Percentiles rank a stretch among this genome's conserved stretches.
Conservation (phyloP, 2,329 filamentous ascomycete species). For the Trichoderma sp. region DNA sequence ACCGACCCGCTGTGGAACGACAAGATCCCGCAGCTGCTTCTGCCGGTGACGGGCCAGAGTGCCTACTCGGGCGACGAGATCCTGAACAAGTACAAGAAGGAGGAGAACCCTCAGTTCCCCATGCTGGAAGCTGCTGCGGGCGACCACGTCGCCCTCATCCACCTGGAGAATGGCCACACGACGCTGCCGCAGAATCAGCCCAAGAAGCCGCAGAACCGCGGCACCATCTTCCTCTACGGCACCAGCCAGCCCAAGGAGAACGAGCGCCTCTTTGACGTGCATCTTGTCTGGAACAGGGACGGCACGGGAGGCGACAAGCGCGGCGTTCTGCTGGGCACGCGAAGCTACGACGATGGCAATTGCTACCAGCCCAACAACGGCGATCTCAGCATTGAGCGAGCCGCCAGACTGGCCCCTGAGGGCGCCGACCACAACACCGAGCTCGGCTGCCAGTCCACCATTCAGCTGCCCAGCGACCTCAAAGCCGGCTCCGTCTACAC, state of each 20-base stretch:
- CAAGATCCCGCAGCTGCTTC: slow-evolving; percentile 59
- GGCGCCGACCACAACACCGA: slow-evolving; percentile 58
- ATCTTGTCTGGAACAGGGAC: slow-evolving; percentile 74
- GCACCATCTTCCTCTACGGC: slow-evolving; percentile 75
- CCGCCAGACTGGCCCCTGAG: slow-evolving; percentile 54
- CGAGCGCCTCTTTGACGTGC: slow-evolving; percentile 62
- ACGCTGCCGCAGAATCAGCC: slow-evolving; percentile 58
- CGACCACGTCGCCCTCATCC: slow-evolving; percentile 66
- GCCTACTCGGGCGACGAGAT: slow-evolving; percentile 63
- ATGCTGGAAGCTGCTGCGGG: slow-evolving; percentile 62
- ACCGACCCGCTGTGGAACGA: slow-evolving; percentile 57
- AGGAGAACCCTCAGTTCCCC: slow-evolving; percentile 54
- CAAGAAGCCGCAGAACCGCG: slow-evolving; percentile 65
- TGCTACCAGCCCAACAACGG: slow-evolving; percentile 79
- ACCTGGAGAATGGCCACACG: slow-evolving; percentile 77
- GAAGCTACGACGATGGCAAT: slow-evolving; percentile 85
- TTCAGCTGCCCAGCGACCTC: slow-evolving; percentile 70
- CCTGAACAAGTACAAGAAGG: slow-evolving; percentile 41
- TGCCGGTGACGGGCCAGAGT: slow-evolving; percentile 64
- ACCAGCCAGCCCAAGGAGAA: slow-evolving; percentile 59
- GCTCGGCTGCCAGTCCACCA: slow-evolving; percentile 78
- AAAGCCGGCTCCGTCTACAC: slow-evolving; percentile 69
- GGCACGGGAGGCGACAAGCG: slow-evolving; percentile 79
- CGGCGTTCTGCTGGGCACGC: slow-evolving; percentile 73
- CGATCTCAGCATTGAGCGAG: slow-evolving; percentile 60